Conservation (phyloP, 768 basidiomycete genomes). For the Pisolithus orientalis region DNA sequence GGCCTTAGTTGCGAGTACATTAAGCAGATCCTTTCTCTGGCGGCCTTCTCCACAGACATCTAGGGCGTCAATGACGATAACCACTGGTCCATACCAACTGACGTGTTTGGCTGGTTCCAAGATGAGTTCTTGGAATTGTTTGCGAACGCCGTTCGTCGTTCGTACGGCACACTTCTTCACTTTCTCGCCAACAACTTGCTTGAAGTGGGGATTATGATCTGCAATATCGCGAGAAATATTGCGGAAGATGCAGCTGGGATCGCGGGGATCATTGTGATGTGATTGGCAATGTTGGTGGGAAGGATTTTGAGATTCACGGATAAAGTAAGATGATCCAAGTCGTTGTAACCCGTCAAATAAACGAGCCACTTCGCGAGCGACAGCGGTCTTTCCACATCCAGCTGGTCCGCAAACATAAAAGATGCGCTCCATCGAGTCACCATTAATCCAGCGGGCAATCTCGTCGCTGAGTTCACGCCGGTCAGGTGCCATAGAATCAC, state of each 20-base stretch:
- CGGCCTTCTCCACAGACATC: conserved; percentile 20
- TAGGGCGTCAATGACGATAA: conserved; percentile 32
- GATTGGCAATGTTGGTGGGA: conserved; percentile 13
- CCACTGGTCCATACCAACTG: conserved; percentile 22
- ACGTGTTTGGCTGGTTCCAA: conserved; percentile 18
- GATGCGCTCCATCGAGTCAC: conserved; percentile 11
- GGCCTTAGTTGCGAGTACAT: conserved; percentile 6
- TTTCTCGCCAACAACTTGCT: conserved; percentile 7
- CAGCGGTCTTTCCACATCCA: conserved; percentile 27
- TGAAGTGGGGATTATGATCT: conserved; percentile 24
- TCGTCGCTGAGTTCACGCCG: conserved; percentile 8
- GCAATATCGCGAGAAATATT: conserved; percentile 31
- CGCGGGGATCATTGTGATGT: conserved; percentile 7
- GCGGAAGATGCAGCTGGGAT: conserved; percentile 23
- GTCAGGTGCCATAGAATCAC: conserved; percentile 5
- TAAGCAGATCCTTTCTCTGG: conserved; percentile 17
- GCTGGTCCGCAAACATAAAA: conserved; percentile 23
- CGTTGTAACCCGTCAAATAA: conserved; percentile 20
- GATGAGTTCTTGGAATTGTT: conserved; percentile 25
- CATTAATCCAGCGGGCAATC: conserved; percentile 14
- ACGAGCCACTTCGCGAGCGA: conserved; percentile 26
- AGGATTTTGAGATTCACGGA: conserved; percentile 12
- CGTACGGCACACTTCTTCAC: conserved; percentile 22
- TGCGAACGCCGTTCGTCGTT: conserved; percentile 8
- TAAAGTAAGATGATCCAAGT: conserved; percentile 27